phyloP scores from a whole-genome alignment of 805 yeast genomes.

The Komagataella pastoris region DNA sequence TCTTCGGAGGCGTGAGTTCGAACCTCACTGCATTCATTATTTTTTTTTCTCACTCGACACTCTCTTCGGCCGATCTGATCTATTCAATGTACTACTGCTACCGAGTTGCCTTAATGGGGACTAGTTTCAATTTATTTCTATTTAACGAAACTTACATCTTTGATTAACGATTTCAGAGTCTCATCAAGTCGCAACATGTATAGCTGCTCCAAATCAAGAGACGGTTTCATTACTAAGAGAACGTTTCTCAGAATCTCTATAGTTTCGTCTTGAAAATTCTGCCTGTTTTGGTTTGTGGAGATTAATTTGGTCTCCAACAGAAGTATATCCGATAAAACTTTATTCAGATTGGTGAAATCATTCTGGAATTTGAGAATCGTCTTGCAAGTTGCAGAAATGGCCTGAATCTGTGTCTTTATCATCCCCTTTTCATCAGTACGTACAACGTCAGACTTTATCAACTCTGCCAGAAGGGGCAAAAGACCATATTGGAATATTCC shows the following conservation, averaged over 20 bases:
- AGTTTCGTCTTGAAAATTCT: conserved; percentile 16
- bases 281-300: conserved; percentile 10
- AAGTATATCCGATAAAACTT: conserved; percentile 13
- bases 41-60: conserved; percentile 5
- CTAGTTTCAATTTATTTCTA: neutral
- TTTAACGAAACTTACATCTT: conserved; percentile 4
- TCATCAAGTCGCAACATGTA: conserved; percentile 12
- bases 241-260: conserved; percentile 19
- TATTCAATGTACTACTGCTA: too few relatives aligned
- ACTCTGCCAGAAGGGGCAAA: conserved; percentile 56
- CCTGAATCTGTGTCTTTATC: conserved; percentile 51
- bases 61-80: too few relatives aligned
- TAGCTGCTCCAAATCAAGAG: conserved; percentile 11
- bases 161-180: conserved; percentile 10
- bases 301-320: conserved; percentile 14
- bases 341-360: conserved; percentile 7
- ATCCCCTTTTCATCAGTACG: conserved; percentile 51
- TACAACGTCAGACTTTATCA: conserved; percentile 51
- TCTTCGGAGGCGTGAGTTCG: conserved; percentile 18
- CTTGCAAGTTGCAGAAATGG: conserved; percentile 55
- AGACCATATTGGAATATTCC: conserved; percentile 61
- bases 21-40: conserved; percentile 15
- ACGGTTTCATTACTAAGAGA: conserved; percentile 14
- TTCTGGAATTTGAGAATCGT: conserved; percentile 20
- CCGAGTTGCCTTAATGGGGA: too few relatives aligned